Evolutionary conservation across 192 early-diverging fungal genomes (phyloP), one percentile per base, ranked within the genome.

Genomic region (Coemansia erecta): DNA sequence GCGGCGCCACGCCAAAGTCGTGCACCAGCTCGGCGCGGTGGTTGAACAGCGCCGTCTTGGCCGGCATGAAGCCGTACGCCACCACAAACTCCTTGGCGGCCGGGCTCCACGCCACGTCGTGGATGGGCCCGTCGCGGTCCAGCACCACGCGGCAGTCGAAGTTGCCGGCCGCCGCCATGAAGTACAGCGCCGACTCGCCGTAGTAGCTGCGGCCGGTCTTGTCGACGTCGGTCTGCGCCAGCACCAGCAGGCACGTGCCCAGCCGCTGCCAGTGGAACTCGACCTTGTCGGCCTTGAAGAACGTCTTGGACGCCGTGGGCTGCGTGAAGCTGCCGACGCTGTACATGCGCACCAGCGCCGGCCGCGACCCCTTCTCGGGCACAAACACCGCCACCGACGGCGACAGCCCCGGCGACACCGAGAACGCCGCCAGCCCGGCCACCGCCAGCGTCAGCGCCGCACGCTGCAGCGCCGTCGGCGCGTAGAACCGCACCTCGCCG

Each of bases 21-120:
- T 88, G 86, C 12, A 95, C 78, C 15, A 87, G 66, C 60, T 90
- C 85, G 21, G 92, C 90, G 40, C 91, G 87, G 61, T 94, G 92
- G 65, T 96, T 89, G 69, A 96, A 99, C 58, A 99, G 79, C 8
- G 91, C 94, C 9, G 93, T 83, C 79, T 95, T 92, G 17, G 95
- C 83, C 23, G 90, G 94, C 93, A 97, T 97, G 35, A 79, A 88
- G 43, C 97, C 97, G 70, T 97, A 97, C 19, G 92, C 80, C 7
- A 98, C 97, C 24, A 89, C 88, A 85, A 97, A 99, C 81, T 99
- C 97, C 68, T 96, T 97, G n/a, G 90, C 90, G 55, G 85, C 89
- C 15, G 97, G 97, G 60, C 81, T 84, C 97, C 97, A 99, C 8
- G 88, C 80, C 6, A 99, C 94, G 75, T 95, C 93, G 63, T 99